These are phyloP conservation scores for Cystoderma amianthinum DNA, from an alignment of 768 basidiomycete genomes.

Conservation along the genomic window DNA sequence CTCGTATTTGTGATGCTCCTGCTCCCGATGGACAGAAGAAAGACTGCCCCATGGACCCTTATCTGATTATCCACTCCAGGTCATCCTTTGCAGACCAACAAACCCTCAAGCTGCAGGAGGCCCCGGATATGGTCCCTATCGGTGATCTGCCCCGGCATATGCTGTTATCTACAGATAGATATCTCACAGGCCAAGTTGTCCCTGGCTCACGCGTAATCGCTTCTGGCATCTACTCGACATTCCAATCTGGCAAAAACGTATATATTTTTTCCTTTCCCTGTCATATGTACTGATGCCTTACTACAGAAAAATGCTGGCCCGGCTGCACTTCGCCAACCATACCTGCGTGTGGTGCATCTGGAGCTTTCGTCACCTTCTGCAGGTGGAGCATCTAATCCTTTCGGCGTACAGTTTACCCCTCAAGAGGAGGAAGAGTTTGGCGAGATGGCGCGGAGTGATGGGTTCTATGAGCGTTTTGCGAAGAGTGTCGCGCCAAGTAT, in stretches of 20 bases:
- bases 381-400: slow-evolving; percentile 71
- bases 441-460: slow-evolving; percentile 82
- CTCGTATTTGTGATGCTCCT: slow-evolving; percentile 81
- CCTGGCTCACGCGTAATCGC: slow-evolving; percentile 94
- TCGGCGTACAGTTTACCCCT: slow-evolving; percentile 83
- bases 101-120: slow-evolving; percentile 94
- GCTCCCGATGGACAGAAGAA: slow-evolving; percentile 81
- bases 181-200: slow-evolving; percentile 88
- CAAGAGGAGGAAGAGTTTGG: slow-evolving; percentile 98
- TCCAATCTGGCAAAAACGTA: slow-evolving; percentile 83
- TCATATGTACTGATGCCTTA: slow-evolving; percentile 3
- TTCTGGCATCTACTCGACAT: slow-evolving; percentile 96
- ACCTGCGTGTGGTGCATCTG: slow-evolving; percentile 88
- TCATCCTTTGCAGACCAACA: slow-evolving; percentile 96
- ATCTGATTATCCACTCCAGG: slow-evolving; percentile 90
- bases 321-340: slow-evolving; percentile 88
- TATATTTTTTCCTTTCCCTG: slow-evolving; percentile 13
- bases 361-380: slow-evolving; percentile 81
- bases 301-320: slow-evolving; percentile 72
- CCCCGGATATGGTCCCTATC: slow-evolving; percentile 98
- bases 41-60: slow-evolving; percentile 94
- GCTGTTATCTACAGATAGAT: slow-evolving; percentile 84
- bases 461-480: slow-evolving; percentile 90
- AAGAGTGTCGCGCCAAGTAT: slow-evolving; percentile 96
- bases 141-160: slow-evolving; percentile 97